Percentiles rank a stretch among this genome's conserved stretches.
These are phyloP conservation scores for Nigrospora osmanthi DNA, from an alignment of 2,329 filamentous ascomycete genomes.

Conservation along the genomic window DNA sequence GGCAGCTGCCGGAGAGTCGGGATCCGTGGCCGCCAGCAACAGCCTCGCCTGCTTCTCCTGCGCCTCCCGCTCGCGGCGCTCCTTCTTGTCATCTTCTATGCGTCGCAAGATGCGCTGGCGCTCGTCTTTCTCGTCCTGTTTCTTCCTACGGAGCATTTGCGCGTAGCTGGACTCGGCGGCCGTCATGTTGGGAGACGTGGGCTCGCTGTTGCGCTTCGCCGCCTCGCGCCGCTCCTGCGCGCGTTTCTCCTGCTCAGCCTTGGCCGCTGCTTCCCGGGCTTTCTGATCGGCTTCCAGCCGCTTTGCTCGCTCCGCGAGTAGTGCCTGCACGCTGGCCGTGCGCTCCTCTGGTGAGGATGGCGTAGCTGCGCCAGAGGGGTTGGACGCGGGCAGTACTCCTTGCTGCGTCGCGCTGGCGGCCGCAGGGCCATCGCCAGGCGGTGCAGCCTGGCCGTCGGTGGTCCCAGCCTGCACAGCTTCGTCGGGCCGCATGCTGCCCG, in stretches of 20 bases:
- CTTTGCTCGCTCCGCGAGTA: conserved; percentile 44
- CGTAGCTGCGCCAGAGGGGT: not conserved
- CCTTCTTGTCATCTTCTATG: conserved; percentile 70
- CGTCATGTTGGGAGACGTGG: conserved; percentile 16
- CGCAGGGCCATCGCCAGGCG: no score
- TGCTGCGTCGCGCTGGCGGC: no score
- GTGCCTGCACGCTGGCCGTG: conserved; percentile 17
- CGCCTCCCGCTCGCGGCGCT: conserved; percentile 49
- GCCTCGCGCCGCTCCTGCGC: conserved; percentile 26
- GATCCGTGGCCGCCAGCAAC: conserved; percentile 13
- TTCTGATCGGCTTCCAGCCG: conserved; percentile 36
- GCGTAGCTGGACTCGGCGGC: conserved; percentile 37
- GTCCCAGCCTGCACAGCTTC: no score
- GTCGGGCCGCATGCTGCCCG: no score
- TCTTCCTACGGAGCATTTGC: conserved; percentile 52
- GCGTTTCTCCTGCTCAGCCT: conserved; percentile 36
- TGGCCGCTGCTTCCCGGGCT: conserved; percentile 41
- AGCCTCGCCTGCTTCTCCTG: conserved; percentile 32
- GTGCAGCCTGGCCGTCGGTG: no score
- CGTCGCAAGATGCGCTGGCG: conserved; percentile 63
- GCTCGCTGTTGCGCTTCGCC: conserved; percentile 24
- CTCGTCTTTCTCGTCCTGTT: conserved; percentile 60
- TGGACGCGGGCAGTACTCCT: no score
- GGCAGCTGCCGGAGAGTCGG: conserved; percentile 10
- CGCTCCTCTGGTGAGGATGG: not conserved